Base-by-base conservation (phyloP, 768 basidiomycete genomes). In the Leccinum aurantiacum region DNA sequence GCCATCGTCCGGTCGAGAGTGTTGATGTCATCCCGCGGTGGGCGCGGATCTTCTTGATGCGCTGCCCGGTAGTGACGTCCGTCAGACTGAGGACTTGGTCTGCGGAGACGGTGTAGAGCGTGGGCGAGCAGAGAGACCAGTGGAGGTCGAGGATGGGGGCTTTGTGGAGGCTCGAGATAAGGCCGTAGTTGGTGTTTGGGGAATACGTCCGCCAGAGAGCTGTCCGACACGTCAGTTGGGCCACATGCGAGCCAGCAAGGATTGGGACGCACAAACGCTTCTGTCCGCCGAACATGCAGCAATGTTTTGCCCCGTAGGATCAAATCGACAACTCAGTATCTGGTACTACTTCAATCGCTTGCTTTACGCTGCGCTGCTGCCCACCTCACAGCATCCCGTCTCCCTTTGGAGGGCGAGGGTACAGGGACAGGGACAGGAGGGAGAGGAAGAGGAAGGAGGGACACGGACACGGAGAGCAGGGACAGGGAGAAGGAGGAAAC, bases 241-340 rank as follows among this genome's bases (percentile, higher is more conserved):
- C 47, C 10, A 25, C 24, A 58, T 22, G 35, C n/a, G 29, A 31
- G 35, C 35, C 1, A 58, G 19, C 31, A 5, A 22, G 24, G 22
- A 48, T 3, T 94, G 13, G 22, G 38, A 85, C 93, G 74, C 67
- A 93, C 95, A 96, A 63, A 98, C 88, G 63, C 88, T 88, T 67
- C 92, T 81, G 76, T 99, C 96, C 2, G 90, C 83, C 14, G 93
- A 95, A 70, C 90, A 93, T 9, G 94, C 94, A 44, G 96, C 97
- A 59, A 98, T 86, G 64, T 91, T 92, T 72, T 95, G 89, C 4
- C 97, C 97, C 3, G 90, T 90, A 14, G 95, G 93, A 69, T 96
- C 93, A 71, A 98, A 98, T 65, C 93, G 84, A 77, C 94, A 93
- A 65, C 91, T 91, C 63, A 95, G 63, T 62, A 98, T 92, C 78